These are phyloP conservation scores for Pistacia vera DNA, from an alignment of 345 rosid genomes.

Conservation along the genomic window DNA sequence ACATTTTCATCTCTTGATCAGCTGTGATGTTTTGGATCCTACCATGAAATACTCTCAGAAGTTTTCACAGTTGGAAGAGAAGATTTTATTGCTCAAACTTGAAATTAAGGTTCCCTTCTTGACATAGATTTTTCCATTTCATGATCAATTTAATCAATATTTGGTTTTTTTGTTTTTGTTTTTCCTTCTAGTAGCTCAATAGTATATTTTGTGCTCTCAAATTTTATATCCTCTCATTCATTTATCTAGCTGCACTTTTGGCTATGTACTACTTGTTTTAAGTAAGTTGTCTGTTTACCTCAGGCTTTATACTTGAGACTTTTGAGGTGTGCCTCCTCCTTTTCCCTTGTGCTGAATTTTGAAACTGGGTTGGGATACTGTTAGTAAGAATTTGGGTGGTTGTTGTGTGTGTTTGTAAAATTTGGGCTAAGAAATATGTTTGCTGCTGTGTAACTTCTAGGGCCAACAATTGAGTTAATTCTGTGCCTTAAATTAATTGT, in stretches of 20 bases:
- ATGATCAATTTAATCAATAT: not conserved
- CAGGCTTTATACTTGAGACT: not conserved
- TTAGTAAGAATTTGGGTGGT: too few species aligned
- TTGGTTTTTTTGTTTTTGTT: not conserved
- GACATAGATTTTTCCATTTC: not conserved
- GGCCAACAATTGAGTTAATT: too few species aligned
- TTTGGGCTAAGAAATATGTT: too few species aligned
- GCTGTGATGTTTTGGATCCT: conserved; percentile 77
- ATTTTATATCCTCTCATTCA: not conserved
- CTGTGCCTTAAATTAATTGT: too few species aligned
- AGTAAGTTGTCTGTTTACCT: not conserved
- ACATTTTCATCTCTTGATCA: conserved; percentile 70
- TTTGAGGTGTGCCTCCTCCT: not conserved
- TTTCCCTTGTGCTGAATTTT: too few species aligned
- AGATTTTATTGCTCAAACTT: conserved; percentile 59
- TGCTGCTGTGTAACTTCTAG: too few species aligned
- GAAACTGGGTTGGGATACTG: too few species aligned
- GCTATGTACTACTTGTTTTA: not conserved
- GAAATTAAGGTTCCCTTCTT: conserved; percentile 65
- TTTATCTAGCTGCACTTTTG: not conserved
- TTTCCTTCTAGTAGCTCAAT: not conserved
- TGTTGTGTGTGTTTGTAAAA: too few species aligned
- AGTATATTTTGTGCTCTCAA: too few species aligned
- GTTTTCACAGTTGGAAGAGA: conserved; percentile 51
- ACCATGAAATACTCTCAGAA: conserved; percentile 69